These are phyloP conservation scores for Pichia norvegensis DNA, from an alignment of 1,139 yeast genomes.

Conservation along the genomic window DNA sequence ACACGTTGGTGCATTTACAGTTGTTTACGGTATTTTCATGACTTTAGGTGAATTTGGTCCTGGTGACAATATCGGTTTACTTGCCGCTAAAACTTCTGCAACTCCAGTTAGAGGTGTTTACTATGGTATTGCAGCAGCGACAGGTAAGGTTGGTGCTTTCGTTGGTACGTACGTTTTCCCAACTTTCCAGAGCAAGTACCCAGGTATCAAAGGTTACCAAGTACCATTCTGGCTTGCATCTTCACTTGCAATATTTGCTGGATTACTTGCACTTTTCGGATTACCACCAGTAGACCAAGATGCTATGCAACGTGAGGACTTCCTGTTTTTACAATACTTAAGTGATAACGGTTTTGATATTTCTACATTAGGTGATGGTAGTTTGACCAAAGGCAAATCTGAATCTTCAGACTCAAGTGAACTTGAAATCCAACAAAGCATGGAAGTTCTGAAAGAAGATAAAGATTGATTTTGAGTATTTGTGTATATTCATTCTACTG, in stretches of 20 bases:
- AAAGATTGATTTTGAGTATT: neutral
- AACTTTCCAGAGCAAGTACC: conserved; percentile 26
- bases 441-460: neutral
- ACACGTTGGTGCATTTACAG: conserved; percentile 71
- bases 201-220: conserved; percentile 39
- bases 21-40: conserved; percentile 78
- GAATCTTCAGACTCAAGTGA: neutral
- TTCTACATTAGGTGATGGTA: conserved; percentile 38
- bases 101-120: conserved; percentile 86
- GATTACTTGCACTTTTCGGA: conserved; percentile 57
- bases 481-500: no score
- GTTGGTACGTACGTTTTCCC: conserved; percentile 89
- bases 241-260: conserved; percentile 67
- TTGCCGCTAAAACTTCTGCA: conserved; percentile 81
- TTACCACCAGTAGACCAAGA: conserved; percentile 80
- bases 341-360: conserved; percentile 51
- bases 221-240: conserved; percentile 83
- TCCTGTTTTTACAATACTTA: conserved; percentile 58
- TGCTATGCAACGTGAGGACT: conserved; percentile 73
- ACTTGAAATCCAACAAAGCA: neutral
- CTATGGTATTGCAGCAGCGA: conserved; percentile 86
- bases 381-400: conserved; percentile 14
- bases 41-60: conserved; percentile 92
- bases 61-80: conserved; percentile 83
- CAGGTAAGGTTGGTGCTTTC: conserved; percentile 88